These are phyloP conservation scores for Alectoria sarmentosa DNA, from an alignment of 495 filamentous ascomycete genomes.

Conservation along the genomic window DNA sequence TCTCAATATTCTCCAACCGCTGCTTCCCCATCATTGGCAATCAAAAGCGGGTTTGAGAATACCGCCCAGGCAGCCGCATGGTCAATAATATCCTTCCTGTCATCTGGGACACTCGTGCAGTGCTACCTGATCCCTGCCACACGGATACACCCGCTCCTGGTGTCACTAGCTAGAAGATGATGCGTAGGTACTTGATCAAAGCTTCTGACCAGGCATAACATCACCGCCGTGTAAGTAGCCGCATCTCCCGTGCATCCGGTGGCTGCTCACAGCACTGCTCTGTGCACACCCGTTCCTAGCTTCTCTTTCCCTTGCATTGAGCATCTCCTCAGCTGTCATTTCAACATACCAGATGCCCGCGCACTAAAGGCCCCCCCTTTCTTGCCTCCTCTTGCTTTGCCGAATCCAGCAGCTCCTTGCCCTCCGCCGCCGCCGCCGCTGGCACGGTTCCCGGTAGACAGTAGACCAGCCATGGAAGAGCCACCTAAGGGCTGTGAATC, in stretches of 20 bases:
- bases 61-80: not conserved
- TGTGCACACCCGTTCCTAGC: not conserved
- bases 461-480: conserved; percentile 13
- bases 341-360: conserved; percentile 3
- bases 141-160: conserved; percentile 10
- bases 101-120: no score
- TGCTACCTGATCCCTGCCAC: not conserved
- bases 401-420: conserved; percentile 8
- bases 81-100: no score
- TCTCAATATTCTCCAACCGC: not conserved
- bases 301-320: not conserved
- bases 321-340: conserved; percentile 1
- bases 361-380: conserved; percentile 12
- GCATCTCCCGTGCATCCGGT: not conserved
- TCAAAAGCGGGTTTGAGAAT: not conserved
- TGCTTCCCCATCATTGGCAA: not conserved
- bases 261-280: conserved; percentile 1
- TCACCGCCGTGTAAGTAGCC: not conserved
- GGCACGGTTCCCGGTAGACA: conserved; percentile 12
- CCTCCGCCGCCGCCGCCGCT: conserved; percentile 8
- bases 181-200: conserved; percentile 9
- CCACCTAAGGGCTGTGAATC: conserved; percentile 25
- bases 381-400: conserved; percentile 18
- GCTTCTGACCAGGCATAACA: conserved; percentile 5
- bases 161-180: not conserved